Evolutionary conservation across 805 yeast genomes (phyloP), one percentile per base, ranked within the genome.

Genomic region (Jamesozyma piceae): DNA sequence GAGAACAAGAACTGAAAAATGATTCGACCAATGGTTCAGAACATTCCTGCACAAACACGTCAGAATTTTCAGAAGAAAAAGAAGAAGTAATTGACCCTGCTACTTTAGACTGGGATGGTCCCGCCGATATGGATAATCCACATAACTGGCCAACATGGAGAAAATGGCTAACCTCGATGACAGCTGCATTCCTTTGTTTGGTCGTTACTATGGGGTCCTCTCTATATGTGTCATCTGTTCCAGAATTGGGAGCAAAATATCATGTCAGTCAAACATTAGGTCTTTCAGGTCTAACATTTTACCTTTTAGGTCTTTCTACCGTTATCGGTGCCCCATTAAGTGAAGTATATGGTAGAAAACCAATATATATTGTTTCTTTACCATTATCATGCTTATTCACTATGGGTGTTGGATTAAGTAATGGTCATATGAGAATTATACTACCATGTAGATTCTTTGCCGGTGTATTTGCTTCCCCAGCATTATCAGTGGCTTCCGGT

Each of bases 401-500:
- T 18, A 77, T 82, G 80, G 88, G 87, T 45, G 80, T 80, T 42
- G 88, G 82, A 31, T 65, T 80, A 44, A 70, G 85, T 1, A 63
- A 69, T 30, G 77, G 64, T 15, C 58, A 81, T 50, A 78, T 83
- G 49, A 68, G 76, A 44, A 67, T 74, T 10, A 68, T 83, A 24
- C 64, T 86, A 38, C 79, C 87, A 4, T 67, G 84, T 36, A 66
- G 95, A 52, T 82, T 83, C 55, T 75, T 87, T 52, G 68, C 82
- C 18, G 95, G 95, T 1, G 69, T 80, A 24, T 72, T 80, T 38
- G 86, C 92, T 1, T 78, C 89, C 1, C 94, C 92, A 2, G 87
- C 89, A 2, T 69, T 87, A 64, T 80, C 95, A 9, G 77, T 84
- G 49, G 90, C 87, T 11, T 87, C 89, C 41, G 96, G 95, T 49